These are phyloP conservation scores for Sporisorium scitamineum DNA, from an alignment of 1,284 basidiomycete genomes.

Conservation along the genomic window DNA sequence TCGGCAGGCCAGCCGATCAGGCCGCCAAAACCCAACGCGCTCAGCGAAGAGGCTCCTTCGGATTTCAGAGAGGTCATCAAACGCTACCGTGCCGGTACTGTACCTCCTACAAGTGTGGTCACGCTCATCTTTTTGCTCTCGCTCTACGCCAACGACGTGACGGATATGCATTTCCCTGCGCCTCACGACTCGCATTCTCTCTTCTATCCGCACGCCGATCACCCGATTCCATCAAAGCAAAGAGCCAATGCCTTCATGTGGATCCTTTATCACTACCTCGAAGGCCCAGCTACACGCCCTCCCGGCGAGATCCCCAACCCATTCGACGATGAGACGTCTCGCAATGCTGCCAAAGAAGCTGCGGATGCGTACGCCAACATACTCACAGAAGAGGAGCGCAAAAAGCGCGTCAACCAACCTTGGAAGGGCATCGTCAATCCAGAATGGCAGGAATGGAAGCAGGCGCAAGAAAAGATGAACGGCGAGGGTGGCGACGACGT, in stretches of 20 bases:
- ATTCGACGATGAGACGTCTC: constrained; percentile 58
- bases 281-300: constrained; percentile 57
- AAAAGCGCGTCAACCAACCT: constrained; percentile 39
- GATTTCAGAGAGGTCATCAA: constrained; percentile 62
- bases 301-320: constrained; percentile 60
- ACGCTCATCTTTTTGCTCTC: constrained; percentile 65
- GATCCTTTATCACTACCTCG: constrained; percentile 67
- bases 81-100: constrained; percentile 41
- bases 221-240: constrained; percentile 56
- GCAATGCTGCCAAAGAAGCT: constrained; percentile 37
- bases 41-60: constrained; percentile 59
- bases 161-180: constrained; percentile 57
- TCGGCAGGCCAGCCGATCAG: constrained; percentile 47
- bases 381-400: constrained; percentile 38
- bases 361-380: constrained; percentile 40
- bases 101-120: constrained; percentile 62
- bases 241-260: constrained; percentile 64
- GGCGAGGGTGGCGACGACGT: constrained; percentile 22
- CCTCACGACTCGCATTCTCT: constrained; percentile 63
- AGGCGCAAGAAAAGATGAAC: constrained; percentile 27
- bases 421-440: constrained; percentile 63
- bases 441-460: constrained; percentile 55
- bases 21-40: constrained; percentile 42
- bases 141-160: constrained; percentile 57
- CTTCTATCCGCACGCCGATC: constrained; percentile 64